Evolutionary conservation across 2,329 filamentous ascomycete species (phyloP).

Genomic region (Alternaria solani): DNA sequence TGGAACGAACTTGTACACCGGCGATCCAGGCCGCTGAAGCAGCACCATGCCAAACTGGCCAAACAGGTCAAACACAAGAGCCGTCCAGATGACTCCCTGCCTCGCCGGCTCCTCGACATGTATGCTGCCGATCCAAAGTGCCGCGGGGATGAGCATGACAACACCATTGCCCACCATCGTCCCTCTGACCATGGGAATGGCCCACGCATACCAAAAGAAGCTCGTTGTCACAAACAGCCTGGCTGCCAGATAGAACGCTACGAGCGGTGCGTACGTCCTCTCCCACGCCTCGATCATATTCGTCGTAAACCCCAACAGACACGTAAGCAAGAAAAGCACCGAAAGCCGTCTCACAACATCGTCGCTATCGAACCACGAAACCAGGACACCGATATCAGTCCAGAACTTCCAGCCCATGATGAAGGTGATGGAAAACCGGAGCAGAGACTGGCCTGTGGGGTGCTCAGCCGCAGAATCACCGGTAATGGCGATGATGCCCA

Average conservation of each 20-base stretch:
- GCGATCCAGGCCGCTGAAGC: slow-evolving; percentile 36
- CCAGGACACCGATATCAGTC: slow-evolving; percentile 64
- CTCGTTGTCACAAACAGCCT: slow-evolving; percentile 63
- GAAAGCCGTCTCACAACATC: slow-evolving; percentile 66
- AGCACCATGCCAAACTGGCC: slow-evolving; percentile 56
- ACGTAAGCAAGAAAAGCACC: slow-evolving; percentile 69
- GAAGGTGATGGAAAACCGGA: slow-evolving; percentile 68
- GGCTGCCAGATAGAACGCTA: slow-evolving; percentile 67
- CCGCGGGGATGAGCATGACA: slow-evolving; percentile 57
- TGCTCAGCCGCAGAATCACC: slow-evolving; percentile 68
- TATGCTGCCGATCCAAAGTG: slow-evolving; percentile 68
- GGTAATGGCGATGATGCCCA: slow-evolving; percentile 70
- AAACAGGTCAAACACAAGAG: slow-evolving; percentile 63
- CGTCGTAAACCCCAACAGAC: slow-evolving; percentile 69
- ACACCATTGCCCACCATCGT: slow-evolving; percentile 62
- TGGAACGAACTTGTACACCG: slow-evolving; percentile 22
- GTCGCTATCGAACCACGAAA: slow-evolving; percentile 69
- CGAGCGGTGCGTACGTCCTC: slow-evolving; percentile 65
- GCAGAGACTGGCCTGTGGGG: slow-evolving; percentile 63
- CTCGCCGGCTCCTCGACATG: slow-evolving; percentile 64
- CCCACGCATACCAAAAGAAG: slow-evolving; percentile 56
- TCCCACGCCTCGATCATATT: slow-evolving; percentile 66
- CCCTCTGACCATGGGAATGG: slow-evolving; percentile 66
- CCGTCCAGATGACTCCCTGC: slow-evolving; percentile 65
- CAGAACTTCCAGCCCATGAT: slow-evolving; percentile 71